Evolutionary conservation across 441 rosid species (phyloP), one percentile per base, ranked within the genome.

Genomic region (Hura crepitans): DNA sequence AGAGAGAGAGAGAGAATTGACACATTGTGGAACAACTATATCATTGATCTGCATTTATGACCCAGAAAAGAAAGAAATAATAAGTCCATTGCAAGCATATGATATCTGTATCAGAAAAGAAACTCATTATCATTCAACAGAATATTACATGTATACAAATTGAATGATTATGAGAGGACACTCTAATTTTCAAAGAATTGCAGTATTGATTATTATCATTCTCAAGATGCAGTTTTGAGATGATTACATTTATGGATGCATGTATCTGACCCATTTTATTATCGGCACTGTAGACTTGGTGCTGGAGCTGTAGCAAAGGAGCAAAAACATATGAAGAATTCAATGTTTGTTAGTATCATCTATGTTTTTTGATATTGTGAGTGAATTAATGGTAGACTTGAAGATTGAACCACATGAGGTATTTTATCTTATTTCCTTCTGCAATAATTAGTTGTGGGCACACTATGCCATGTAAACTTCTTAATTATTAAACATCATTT

Each of bases 231-330:
- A 45, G 57, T 5, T 12, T 66, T 58, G 28, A 66, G 55, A 60
- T 47, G 6, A 68, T 68, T 59, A 31, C 10, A 25, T 35, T 53
- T 65, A 51, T 57, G 50, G 20, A 62, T 60, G 59, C 39, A 57
- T 73, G 58, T 58, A 69, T 58, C 85, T 83, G 79, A 79, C 60
- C 68, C 47, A 75, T 65, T 71, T 70, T 64, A 50, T 67, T 59
- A 62, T 70, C 79, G 77, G 63, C 23, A 57, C 51, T 82, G 84
- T 79, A 93, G 96, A 89, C 81, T 82, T 93, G 79, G 97, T 93
- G 81, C 73, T 93, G 97, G 96, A 93, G 89, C 93, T 91, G 81
- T 85, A 89, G 82, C 54, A 63, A 79, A 66, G 76, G 65, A 72
- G 62, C 70, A 58, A 72, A 72, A 75, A 73, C 65, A 69, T 22